phyloP scores from a whole-genome alignment of 306 rosid genomes.

The Ormosia semicastrata region DNA sequence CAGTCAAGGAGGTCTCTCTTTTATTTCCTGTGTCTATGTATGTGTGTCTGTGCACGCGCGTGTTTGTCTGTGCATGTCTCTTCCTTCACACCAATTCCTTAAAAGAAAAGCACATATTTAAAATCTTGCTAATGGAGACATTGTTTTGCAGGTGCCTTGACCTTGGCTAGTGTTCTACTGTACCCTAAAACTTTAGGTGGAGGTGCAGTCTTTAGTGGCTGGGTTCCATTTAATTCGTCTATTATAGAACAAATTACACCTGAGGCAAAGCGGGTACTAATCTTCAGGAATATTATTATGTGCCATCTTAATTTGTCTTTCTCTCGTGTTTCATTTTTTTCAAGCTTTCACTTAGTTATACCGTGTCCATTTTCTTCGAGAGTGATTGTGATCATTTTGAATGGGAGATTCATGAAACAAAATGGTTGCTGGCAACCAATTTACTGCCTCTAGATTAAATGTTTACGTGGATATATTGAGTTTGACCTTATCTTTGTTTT shows the following conservation, averaged over 20 bases:
- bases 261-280: conserved; percentile 67
- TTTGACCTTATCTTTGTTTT: background rate
- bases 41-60: background rate
- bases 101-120: background rate
- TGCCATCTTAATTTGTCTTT: background rate
- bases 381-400: background rate
- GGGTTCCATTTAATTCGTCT: conserved; percentile 79
- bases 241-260: conserved; percentile 46
- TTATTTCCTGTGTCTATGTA: background rate
- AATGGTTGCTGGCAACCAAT: background rate
- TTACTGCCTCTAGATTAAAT: background rate
- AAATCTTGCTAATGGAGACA: conserved; percentile 3
- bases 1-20: conserved; percentile 84
- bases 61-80: background rate
- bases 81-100: background rate
- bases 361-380: background rate
- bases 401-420: background rate
- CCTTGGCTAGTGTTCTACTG: conserved; percentile 78
- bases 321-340: background rate
- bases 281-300: background rate
- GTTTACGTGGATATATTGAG: background rate
- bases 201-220: conserved; percentile 80
- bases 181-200: conserved; percentile 93
- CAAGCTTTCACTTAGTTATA: background rate
- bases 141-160: conserved; percentile 68